phyloP scores from a whole-genome alignment of 164 flowering plant species.

The Magnolia officinalis region DNA sequence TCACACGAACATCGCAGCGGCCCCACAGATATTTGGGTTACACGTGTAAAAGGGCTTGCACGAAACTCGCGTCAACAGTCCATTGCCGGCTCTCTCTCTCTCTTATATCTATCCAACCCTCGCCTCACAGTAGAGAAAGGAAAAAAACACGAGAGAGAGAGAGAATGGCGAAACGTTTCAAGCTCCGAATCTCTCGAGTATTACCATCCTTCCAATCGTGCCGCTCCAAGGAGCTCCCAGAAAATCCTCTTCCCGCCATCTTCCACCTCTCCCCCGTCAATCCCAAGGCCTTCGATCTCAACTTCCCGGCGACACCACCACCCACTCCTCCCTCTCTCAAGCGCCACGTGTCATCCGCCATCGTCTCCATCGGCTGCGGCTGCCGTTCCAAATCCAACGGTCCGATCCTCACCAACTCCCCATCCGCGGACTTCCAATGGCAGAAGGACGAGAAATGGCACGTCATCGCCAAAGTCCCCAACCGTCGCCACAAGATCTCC shows the following conservation, averaged over 20 bases:
- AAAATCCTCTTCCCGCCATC: conserved; percentile 16
- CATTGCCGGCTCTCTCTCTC: neutral
- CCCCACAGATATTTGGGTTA: too few species aligned
- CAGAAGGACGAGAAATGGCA: conserved; percentile 47
- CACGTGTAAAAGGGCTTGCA: too few species aligned
- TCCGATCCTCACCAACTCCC: neutral
- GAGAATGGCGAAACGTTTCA: conserved; percentile 38
- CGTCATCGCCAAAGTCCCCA: conserved; percentile 36
- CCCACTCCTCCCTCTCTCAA: conserved; percentile 12
- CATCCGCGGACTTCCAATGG: conserved; percentile 15
- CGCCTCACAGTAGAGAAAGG: neutral
- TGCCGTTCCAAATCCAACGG: conserved; percentile 10
- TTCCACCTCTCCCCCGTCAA: conserved; percentile 20
- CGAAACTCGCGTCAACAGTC: neutral
- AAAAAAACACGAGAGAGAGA: neutral
- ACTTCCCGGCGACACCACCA: conserved; percentile 13
- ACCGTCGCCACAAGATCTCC: conserved; percentile 42
- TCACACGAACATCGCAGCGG: too few species aligned
- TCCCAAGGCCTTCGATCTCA: conserved; percentile 16
- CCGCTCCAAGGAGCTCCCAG: conserved; percentile 28
- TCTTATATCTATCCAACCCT: neutral
- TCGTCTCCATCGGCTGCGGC: conserved; percentile 21
- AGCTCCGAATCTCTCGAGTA: conserved; percentile 26
- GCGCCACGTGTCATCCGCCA: conserved; percentile 15
- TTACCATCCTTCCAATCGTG: conserved; percentile 34